phyloP scores from a whole-genome alignment of 768 basidiomycete species.

The Lanmaoa rubissima region DNA sequence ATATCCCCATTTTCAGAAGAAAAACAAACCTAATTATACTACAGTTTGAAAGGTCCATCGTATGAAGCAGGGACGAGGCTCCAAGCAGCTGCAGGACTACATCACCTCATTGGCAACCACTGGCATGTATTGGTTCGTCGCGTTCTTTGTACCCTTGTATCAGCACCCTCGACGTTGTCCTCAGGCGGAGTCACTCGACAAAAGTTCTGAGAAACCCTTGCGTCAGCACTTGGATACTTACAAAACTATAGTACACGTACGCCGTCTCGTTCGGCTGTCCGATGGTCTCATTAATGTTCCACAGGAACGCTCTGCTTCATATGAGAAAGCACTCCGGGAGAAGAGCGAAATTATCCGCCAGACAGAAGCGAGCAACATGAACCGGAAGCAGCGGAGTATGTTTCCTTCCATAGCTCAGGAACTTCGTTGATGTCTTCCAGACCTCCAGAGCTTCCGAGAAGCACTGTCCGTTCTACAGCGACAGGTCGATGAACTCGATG shows the following conservation, averaged over 20 bases:
- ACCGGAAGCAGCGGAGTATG: slow-evolving; percentile 81
- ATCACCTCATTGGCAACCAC: slow-evolving; percentile 90
- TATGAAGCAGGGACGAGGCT: slow-evolving; percentile 81
- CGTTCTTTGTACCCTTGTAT: slow-evolving; percentile 6
- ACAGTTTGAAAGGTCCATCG: slow-evolving; percentile 72
- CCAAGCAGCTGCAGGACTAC: slow-evolving; percentile 84
- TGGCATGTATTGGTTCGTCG: slow-evolving; percentile 82
- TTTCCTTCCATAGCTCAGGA: slow-evolving; percentile 13
- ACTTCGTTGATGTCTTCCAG: slow-evolving; percentile 39
- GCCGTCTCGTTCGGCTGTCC: slow-evolving; percentile 17
- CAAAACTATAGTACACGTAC: slow-evolving; percentile 65
- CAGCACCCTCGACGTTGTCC: slow-evolving; percentile 4
- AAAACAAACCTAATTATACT: background rate
- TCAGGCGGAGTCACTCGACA: slow-evolving; percentile 82
- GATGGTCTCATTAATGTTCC: slow-evolving; percentile 6
- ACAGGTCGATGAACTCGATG: slow-evolving; percentile 90
- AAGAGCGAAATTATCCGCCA: slow-evolving; percentile 83
- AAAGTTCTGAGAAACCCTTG: slow-evolving; percentile 86
- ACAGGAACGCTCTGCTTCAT: slow-evolving; percentile 81
- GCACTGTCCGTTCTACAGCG: slow-evolving; percentile 77
- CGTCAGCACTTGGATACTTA: slow-evolving; percentile 84
- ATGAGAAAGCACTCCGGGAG: slow-evolving; percentile 79
- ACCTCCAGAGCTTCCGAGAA: slow-evolving; percentile 85
- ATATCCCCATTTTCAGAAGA: background rate
- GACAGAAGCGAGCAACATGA: slow-evolving; percentile 84